These are phyloP conservation scores for Carex parvula DNA, from an alignment of 176 grass and related monocot genomes.

Conservation along the genomic window DNA sequence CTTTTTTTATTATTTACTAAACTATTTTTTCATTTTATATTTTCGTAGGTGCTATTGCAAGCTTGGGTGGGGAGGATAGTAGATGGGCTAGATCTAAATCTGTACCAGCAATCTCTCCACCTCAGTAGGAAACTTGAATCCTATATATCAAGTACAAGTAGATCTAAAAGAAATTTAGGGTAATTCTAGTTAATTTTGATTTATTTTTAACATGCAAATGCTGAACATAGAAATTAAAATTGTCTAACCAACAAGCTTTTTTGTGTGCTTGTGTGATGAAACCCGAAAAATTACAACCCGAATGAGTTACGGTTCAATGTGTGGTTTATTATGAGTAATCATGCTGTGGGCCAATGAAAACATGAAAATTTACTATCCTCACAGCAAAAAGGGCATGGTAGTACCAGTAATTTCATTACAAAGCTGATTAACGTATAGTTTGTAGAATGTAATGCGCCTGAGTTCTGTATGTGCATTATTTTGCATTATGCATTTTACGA, in stretches of 20 bases:
- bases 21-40: neutral
- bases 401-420: too few species aligned
- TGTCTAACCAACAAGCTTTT: neutral
- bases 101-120: constrained; percentile 64
- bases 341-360: too few species aligned
- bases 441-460: too few species aligned
- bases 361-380: too few species aligned
- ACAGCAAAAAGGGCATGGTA: too few species aligned
- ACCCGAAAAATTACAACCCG: neutral
- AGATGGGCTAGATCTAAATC: constrained; percentile 60
- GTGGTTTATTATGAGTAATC: too few species aligned
- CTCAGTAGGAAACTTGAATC: constrained; percentile 48
- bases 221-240: too few species aligned
- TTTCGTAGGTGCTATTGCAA: constrained; percentile 47
- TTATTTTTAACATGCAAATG: neutral
- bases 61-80: constrained; percentile 61
- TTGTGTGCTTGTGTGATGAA: neutral
- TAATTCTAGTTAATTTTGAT: neutral
- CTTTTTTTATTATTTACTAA: neutral
- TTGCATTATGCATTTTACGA: too few species aligned
- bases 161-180: constrained; percentile 20
- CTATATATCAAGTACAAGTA: constrained; percentile 21
- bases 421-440: too few species aligned
- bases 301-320: neutral
- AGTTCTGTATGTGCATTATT: too few species aligned